Evolutionary conservation across 2,329 filamentous ascomycete species (phyloP), one percentile per base, ranked within the genome.

Genomic region (Capronia coronata): DNA sequence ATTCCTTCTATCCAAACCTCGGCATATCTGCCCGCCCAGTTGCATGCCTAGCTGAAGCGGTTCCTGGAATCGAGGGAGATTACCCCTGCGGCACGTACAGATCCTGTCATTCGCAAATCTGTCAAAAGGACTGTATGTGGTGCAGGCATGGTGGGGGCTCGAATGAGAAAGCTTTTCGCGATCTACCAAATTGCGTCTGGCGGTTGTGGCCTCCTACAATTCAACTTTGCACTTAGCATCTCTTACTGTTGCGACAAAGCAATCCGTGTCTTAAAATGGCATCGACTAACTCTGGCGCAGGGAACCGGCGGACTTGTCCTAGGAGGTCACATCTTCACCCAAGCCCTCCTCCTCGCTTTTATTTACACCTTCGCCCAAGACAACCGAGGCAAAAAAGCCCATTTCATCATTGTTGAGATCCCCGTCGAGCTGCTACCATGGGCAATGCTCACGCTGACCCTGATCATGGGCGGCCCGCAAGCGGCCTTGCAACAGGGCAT

Each of bases 351-450:
- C 45, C 73, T 95, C 52, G 87, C 89, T 34, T 77, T 95, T 63
- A 75, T 79, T 43, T 96, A 96, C 66, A 95, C 89, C 4, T 86
- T 82, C 57, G 82, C 83, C 1, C 89, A 95, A 67, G 90, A 95
- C 62, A 86, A 91, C 65, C 82, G 86, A 27, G 87, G 86, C 43
- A 75, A 75, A 60, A 84, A 84, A 65, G 79, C 85, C 4, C 83
- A 76, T 47, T 91, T 94, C 65, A 87, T 89, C 71, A 79, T 97
- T 64, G 70, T 96, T 60, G 86, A 80, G 32, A 86, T 97, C 52
- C 88, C 87, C 5, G 82, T 88, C 11, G 87, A 91, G 65, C 79
- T 83, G 62, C 74, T 93, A 23, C 93, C 93, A 2, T 86, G 83
- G 64, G 83, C 84, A 56, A 86, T 94, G 77, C 77, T 97, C 38